Evolutionary conservation across 2,329 filamentous ascomycete species (phyloP).

Genomic region (Trichoderma guizhouense): DNA sequence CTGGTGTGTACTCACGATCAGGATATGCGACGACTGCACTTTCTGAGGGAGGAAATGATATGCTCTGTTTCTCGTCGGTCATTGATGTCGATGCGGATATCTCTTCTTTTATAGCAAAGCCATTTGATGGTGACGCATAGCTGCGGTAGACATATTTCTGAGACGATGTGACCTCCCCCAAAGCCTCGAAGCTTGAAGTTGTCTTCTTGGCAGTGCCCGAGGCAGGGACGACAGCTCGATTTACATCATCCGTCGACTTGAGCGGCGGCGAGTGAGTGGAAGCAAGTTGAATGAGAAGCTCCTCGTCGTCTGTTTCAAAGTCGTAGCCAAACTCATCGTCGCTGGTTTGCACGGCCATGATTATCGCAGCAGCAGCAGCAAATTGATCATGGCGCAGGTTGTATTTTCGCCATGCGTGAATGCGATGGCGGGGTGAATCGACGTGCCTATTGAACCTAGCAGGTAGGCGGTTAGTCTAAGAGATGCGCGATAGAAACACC

Average conservation of each 20-base stretch:
- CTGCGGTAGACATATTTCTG: neutral
- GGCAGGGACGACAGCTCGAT: neutral
- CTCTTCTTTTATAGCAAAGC: neutral
- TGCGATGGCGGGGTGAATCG: constrained; percentile 11
- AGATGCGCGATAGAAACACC: constrained; percentile 12
- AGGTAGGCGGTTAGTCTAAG: neutral
- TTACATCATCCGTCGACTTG: neutral
- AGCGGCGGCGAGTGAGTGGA: constrained; percentile 20
- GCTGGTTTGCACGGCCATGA: constrained; percentile 28
- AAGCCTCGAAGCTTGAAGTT: neutral
- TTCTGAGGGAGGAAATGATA: constrained; percentile 20
- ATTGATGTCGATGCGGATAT: neutral
- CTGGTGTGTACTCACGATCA: constrained; percentile 46
- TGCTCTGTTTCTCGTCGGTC: neutral
- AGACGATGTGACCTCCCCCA: neutral
- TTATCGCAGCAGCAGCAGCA: neutral
- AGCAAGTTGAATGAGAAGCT: constrained; percentile 36
- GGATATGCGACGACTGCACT: constrained; percentile 43
- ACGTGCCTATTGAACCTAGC: neutral
- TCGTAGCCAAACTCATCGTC: constrained; percentile 48
- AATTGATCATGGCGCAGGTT: neutral
- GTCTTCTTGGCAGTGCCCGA: neutral
- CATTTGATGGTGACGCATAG: neutral
- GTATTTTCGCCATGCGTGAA: neutral
- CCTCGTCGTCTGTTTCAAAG: constrained; percentile 46